Evolutionary conservation across 2,329 filamentous ascomycete species (phyloP), one percentile per base, ranked within the genome.

Genomic region (Pleurostoma richardsiae): DNA sequence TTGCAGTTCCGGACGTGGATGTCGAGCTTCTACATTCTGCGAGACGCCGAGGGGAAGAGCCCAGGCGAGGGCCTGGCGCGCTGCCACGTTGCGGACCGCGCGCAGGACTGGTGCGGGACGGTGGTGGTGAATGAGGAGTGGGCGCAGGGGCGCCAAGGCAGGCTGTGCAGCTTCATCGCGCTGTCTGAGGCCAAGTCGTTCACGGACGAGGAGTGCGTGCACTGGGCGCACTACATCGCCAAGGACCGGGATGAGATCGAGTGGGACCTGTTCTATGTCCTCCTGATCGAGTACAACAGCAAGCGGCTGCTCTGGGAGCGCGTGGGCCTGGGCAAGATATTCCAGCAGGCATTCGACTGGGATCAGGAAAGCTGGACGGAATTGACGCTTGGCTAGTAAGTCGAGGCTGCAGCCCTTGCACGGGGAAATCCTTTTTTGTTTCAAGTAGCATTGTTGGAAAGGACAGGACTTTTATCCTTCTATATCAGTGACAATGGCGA

Each of bases 181-280:
- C 53, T 67, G 8, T 65, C 60, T 0, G 60, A 67, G 3, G 63
- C 65, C 4, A 64, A 63, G 46, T 42, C 43, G 0, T 66, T 69
- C 45, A 57, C 60, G 4, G 30, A 48, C 4, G 56, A 59, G 1
- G 64, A 67, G 51, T 62, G 51, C 40, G 47, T 49, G 6, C 52
- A 43, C n/a, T 67, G 64, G 63, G 64, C 55, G 3, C 64, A 64
- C 47, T 67, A 64, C 39, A 56, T 65, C 6, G 62, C 62, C 11
- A 57, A 59, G 42, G 60, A 64, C 46, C 48, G 57, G 10, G 52
- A 61, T 10, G 49, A 64, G 47, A 57, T 53, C 8, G 56, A 63
- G 43, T 67, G 63, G 63, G 56, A 62, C 46, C 10, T 67, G 29
- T 65, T 55, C 42, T 64, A 59, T 41, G 64, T 64, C 8, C 46